phyloP scores from a whole-genome alignment of 2,329 filamentous ascomycete species.

The Fusarium sp. region DNA sequence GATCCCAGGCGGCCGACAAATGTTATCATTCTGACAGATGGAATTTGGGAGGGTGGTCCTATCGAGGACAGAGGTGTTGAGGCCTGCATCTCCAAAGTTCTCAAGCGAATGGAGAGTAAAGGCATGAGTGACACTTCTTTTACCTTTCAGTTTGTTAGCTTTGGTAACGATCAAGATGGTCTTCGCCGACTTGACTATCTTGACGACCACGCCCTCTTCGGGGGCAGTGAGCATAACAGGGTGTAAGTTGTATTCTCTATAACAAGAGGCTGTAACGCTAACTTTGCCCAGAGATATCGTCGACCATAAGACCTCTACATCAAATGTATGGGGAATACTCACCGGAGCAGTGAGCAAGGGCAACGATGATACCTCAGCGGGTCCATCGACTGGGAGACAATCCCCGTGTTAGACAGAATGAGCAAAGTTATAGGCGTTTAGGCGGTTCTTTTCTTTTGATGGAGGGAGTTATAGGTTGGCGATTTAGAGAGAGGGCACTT shows the following conservation, averaged over 20 bases:
- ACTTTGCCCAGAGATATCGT: constrained; percentile 18
- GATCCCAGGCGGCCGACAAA: neutral
- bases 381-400: neutral
- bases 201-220: constrained; percentile 4
- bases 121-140: neutral
- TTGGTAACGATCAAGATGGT: constrained; percentile 14
- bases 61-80: neutral
- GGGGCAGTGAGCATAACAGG: neutral
- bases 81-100: neutral
- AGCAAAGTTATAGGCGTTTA: neutral
- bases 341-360: constrained; percentile 2
- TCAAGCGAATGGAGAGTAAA: neutral
- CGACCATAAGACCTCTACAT: constrained; percentile 8
- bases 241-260: neutral
- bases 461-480: neutral
- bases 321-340: constrained; percentile 16
- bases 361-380: neutral
- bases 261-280: neutral
- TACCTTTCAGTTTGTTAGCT: constrained; percentile 27
- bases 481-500: neutral
- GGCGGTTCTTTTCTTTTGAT: no score
- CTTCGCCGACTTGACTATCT: constrained; percentile 7
- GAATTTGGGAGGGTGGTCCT: neutral
- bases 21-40: constrained; percentile 24
- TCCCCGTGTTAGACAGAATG: neutral